Evolutionary conservation across 257 asterid species (phyloP).

Genomic region (Pogostemon cablin): DNA sequence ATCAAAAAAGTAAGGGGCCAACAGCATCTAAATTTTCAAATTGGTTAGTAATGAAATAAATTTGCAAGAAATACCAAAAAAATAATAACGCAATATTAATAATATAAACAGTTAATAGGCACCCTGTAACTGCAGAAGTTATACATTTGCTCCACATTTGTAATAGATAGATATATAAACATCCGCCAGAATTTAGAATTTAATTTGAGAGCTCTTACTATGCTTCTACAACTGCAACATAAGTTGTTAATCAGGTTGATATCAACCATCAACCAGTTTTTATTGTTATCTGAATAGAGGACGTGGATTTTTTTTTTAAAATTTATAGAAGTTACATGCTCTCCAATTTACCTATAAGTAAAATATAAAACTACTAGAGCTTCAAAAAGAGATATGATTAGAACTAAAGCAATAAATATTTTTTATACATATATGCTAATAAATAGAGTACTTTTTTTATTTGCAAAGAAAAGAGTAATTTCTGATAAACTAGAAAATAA

Average conservation of each 20-base stretch:
- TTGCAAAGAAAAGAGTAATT: conserved; percentile 10
- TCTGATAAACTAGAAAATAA: neutral
- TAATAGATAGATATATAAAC: neutral
- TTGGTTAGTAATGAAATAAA: too few species aligned
- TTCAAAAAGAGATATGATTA: conserved; percentile 8
- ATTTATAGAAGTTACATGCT: conserved; percentile 7
- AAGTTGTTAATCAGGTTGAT: conserved; percentile 13
- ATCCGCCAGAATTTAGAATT: neutral
- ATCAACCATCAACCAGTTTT: conserved; percentile 4
- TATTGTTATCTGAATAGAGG: conserved; percentile 21
- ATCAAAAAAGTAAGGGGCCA: too few species aligned
- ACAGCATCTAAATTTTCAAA: too few species aligned
- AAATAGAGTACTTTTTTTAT: conserved; percentile 12
- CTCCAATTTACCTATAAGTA: conserved; percentile 20
- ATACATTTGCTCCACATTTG: conserved; percentile 21
- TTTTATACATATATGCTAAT: too few species aligned
- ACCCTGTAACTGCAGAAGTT: conserved; percentile 12
- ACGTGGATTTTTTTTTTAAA: neutral
- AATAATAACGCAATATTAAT: conserved; percentile 3
- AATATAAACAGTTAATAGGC: neutral
- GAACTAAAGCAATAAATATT: neutral
- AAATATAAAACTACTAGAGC: conserved; percentile 9
- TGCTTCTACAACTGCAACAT: neutral
- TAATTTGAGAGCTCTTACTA: conserved; percentile 1
- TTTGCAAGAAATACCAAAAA: conserved; percentile 3